phyloP scores from a whole-genome alignment of 805 yeast genomes.

The Spathaspora arborariae region DNA sequence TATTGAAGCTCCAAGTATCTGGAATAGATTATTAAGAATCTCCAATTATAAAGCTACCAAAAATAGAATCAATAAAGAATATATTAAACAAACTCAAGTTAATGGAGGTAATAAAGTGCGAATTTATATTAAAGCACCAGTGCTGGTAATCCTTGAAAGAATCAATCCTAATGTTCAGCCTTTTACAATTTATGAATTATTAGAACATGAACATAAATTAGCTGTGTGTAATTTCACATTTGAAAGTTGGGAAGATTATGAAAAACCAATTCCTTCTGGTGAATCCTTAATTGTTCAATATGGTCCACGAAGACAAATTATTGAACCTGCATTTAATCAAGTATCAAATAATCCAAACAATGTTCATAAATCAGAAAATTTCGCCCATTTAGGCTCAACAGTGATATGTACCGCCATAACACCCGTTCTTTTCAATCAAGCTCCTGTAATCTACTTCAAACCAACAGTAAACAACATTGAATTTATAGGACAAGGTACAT shows the following conservation, averaged over 20 bases:
- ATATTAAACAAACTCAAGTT: constrained; percentile 40
- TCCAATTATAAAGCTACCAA: constrained; percentile 74
- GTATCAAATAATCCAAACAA: constrained; percentile 74
- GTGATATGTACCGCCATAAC: constrained; percentile 82
- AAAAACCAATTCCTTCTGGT: constrained; percentile 79
- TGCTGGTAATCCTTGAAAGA: constrained; percentile 37
- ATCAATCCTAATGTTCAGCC: constrained; percentile 36
- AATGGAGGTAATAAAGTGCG: constrained; percentile 59
- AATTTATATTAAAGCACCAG: constrained; percentile 57
- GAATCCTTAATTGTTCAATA: constrained; percentile 82
- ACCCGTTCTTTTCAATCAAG: constrained; percentile 78
- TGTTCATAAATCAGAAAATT: constrained; percentile 83
- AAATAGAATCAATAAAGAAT: constrained; percentile 62
- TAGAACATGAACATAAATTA: constrained; percentile 82
- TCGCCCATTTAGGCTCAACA: constrained; percentile 67
- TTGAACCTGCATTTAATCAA: constrained; percentile 80
- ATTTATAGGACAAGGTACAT: constrained; percentile 86
- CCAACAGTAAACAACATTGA: constrained; percentile 53
- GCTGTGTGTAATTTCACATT: constrained; percentile 80
- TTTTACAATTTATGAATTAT: constrained; percentile 66
- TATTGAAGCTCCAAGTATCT: constrained; percentile 68
- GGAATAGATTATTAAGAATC: constrained; percentile 71
- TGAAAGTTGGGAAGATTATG: constrained; percentile 86
- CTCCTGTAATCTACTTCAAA: constrained; percentile 83
- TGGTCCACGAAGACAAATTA: constrained; percentile 84